These are phyloP conservation scores for Eucalyptus urophylla DNA, from an alignment of 345 rosid genomes.

Conservation along the genomic window DNA sequence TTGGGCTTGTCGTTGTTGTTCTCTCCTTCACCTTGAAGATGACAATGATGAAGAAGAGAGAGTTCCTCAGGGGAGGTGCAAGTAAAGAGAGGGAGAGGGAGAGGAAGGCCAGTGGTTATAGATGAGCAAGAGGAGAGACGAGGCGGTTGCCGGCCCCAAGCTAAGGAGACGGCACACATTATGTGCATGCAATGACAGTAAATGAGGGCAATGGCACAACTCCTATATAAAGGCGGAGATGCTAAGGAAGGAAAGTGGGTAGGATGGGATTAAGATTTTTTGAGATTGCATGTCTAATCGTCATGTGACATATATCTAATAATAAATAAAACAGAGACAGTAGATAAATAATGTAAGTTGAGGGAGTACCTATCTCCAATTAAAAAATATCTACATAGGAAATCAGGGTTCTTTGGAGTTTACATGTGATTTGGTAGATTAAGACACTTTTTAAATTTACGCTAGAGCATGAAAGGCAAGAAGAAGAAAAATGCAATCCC, in stretches of 20 bases:
- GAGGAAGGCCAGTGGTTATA: neutral
- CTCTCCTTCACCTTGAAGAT: neutral
- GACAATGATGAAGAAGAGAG: neutral
- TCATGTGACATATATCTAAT: neutral
- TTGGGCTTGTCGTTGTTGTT: neutral
- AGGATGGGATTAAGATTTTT: neutral
- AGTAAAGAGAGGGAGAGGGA: neutral
- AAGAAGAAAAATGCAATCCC: neutral
- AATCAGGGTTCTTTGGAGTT: neutral
- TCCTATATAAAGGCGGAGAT: neutral
- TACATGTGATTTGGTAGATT: neutral
- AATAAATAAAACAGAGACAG: neutral
- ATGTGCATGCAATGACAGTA: neutral
- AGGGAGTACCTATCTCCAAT: neutral
- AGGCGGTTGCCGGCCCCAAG: neutral
- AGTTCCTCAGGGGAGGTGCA: neutral
- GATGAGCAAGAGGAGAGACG: neutral
- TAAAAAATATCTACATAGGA: neutral
- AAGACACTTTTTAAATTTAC: neutral
- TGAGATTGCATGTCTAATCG: neutral
- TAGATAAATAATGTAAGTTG: neutral
- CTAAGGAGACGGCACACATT: neutral
- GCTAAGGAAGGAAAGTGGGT: neutral
- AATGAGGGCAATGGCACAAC: neutral
- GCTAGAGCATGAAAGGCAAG: neutral